These are phyloP conservation scores for Macrolepiota albuminosa DNA, from an alignment of 768 basidiomycete species.

Conservation along the genomic window DNA sequence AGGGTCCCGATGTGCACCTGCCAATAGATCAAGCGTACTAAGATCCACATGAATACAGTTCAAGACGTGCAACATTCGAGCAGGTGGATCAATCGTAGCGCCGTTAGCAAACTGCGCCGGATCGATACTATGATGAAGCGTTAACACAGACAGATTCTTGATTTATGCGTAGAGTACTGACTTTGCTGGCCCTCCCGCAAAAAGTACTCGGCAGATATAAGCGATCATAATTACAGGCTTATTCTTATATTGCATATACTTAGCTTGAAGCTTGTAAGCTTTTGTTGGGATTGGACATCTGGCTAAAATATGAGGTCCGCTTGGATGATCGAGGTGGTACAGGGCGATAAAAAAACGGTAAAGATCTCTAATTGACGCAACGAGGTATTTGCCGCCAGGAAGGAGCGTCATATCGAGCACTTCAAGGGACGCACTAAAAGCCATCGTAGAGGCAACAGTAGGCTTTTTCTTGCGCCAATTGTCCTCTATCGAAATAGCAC, in stretches of 20 bases:
- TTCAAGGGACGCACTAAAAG: conserved; percentile 27
- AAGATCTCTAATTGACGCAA: conserved; percentile 38
- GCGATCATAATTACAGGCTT: too few relatives aligned
- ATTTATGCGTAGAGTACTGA: conserved; percentile 7
- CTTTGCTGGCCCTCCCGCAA: conserved; percentile 12
- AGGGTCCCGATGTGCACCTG: conserved; percentile 9
- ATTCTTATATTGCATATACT: conserved; percentile 27
- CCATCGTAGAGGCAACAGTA: conserved; percentile 20
- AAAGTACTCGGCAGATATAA: background rate
- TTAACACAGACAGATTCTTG: conserved; percentile 1
- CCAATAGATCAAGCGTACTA: conserved; percentile 37
- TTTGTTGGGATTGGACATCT: conserved; percentile 44
- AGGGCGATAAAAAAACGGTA: conserved; percentile 47
- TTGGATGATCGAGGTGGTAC: conserved; percentile 25
- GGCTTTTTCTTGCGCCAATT: conserved; percentile 49
- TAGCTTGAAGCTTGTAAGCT: conserved; percentile 55
- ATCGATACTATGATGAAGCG: conserved; percentile 23
- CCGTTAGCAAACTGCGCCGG: conserved; percentile 32
- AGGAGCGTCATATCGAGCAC: conserved; percentile 34
- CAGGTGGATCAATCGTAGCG: conserved; percentile 36
- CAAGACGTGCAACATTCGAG: conserved; percentile 40
- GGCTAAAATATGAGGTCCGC: conserved; percentile 41
- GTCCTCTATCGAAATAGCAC: conserved; percentile 55
- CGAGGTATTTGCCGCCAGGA: conserved; percentile 57
- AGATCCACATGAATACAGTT: conserved; percentile 36